These are phyloP conservation scores for Novymonas esmeraldas DNA, from an alignment of 208 protist genomes.

Conservation along the genomic window DNA sequence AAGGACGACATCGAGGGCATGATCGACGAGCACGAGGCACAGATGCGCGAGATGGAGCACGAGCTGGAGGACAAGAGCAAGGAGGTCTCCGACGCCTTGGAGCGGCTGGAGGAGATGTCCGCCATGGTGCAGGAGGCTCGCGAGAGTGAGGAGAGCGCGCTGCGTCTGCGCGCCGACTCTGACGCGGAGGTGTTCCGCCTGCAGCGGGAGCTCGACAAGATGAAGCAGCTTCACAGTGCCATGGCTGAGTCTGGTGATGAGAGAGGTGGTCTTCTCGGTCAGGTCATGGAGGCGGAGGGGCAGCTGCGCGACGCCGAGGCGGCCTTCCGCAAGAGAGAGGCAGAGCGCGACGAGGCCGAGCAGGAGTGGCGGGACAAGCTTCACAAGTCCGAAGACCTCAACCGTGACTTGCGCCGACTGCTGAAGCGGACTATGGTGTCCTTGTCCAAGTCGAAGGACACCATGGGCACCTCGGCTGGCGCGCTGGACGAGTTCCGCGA, in stretches of 20 bases:
- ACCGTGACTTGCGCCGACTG: conserved; percentile 27
- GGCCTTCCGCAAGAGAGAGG: conserved; percentile 20
- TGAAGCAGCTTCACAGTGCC: conserved; percentile 37
- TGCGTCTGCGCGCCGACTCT: conserved; percentile 53
- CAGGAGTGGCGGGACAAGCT: conserved; percentile 19
- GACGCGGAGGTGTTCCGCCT: conserved; percentile 78
- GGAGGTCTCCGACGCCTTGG: conserved; percentile 75
- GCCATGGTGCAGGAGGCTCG: conserved; percentile 78
- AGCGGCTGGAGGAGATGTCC: conserved; percentile 77
- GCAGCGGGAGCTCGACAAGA: conserved; percentile 64
- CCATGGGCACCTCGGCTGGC: conserved; percentile 34
- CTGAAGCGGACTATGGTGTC: conserved; percentile 40
- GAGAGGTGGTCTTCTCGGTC: conserved; percentile 28
- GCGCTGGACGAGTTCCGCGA: conserved; percentile 39
- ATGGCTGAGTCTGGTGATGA: conserved; percentile 25
- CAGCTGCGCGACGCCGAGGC: conserved; percentile 35
- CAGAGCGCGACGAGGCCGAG: conserved; percentile 23
- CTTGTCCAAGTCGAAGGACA: conserved; percentile 30
- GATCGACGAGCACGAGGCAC: conserved; percentile 61
- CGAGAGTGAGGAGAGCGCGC: conserved; percentile 58
- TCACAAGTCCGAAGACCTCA: conserved; percentile 25
- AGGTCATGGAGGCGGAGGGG: conserved; percentile 31
- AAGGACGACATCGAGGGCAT: conserved; percentile 55
- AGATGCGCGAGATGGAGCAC: conserved; percentile 56
- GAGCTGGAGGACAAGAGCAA: conserved; percentile 58